Base-by-base conservation (phyloP, 495 filamentous ascomycete species). In the Tirmania nivea region DNA sequence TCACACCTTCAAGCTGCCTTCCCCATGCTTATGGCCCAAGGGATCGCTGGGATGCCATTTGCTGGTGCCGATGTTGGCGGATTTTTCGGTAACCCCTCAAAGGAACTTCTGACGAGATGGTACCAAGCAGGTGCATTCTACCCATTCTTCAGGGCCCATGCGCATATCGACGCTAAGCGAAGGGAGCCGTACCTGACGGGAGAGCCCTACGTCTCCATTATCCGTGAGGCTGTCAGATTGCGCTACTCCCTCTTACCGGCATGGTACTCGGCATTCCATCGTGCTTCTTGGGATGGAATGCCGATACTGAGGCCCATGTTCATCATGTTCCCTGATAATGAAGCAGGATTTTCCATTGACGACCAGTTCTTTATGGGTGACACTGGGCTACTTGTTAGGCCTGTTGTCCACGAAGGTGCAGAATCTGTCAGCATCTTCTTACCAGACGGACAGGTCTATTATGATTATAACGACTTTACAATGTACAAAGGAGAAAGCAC, bases 61-160 rank as follows among this genome's bases (percentile, higher is more conserved):
- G 75, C 87, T 8, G 92, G 90, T 35, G 89, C 90, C 19, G 90
- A 97, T 66, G 90, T 97, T 14, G 92, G 89, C 36, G 90, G 90
- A 36, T 97, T 97, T 75, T 97, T 97, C 62, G 86, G 90, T 50
- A 94, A 97, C 67, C 90, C 90, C 0, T 79, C 78, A 56, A 86
- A 86, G 63, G 88, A 96, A 53, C 78, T 97, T 8, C 72, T 89
- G 52, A 84, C 84, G 5, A 79, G 90, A 34, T 97, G 92, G 90
- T 97, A 94, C 67, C 90, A 97, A 67, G 78, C 86, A 39, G 92
- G 90, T 52, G 85, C 85, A 42, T 97, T 93, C 77, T 96, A 96
- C 65, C 90, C 90, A 19, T 97, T 96, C 74, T 94, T 95, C 81
- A 83, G 90, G 42, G 90, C 76, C n/a, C 90, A 97, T 62, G 90